Percentiles rank a stretch among this genome's conserved stretches.
phyloP scores from a whole-genome alignment of 2,329 filamentous ascomycete genomes.

The Aspergillus flavus region DNA sequence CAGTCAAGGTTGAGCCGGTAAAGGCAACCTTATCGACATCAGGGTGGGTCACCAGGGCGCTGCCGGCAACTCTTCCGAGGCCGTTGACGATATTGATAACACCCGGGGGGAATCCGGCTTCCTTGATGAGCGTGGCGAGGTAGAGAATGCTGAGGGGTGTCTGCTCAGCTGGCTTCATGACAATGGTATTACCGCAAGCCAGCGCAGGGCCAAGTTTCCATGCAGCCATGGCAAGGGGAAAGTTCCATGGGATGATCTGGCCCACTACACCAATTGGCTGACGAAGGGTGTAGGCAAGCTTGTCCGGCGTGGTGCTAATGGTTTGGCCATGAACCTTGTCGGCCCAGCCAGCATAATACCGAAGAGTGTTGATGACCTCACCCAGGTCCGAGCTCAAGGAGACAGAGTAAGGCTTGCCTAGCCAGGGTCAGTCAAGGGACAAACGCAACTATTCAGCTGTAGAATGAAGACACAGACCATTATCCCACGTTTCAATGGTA shows the following conservation, averaged over 20 bases:
- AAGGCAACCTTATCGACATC: conserved; percentile 41
- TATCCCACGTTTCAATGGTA: conserved; percentile 77
- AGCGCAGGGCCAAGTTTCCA: conserved; percentile 40
- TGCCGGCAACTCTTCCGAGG: conserved; percentile 33
- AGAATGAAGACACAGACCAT: conserved; percentile 51
- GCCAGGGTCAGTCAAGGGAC: conserved; percentile 9
- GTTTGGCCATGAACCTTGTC: conserved; percentile 92
- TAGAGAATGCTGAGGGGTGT: conserved; percentile 38
- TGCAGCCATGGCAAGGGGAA: conserved; percentile 76
- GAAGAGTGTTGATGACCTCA: conserved; percentile 68
- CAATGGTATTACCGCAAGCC: conserved; percentile 38
- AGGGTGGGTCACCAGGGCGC: conserved; percentile 33
- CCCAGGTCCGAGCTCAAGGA: conserved; percentile 68
- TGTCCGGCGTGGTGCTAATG: conserved; percentile 59
- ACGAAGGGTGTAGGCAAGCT: conserved; percentile 79
- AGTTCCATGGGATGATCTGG: conserved; percentile 91
- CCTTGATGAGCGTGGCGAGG: conserved; percentile 35
- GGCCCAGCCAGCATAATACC: conserved; percentile 88
- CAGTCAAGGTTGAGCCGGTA: conserved; percentile 37
- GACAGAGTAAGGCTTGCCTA: conserved; percentile 48
- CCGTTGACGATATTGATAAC: conserved; percentile 40
- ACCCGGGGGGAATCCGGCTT: conserved; percentile 39
- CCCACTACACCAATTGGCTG: conserved; percentile 82
- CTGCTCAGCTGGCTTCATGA: conserved; percentile 39
- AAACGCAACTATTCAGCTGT: not conserved